These are phyloP conservation scores for Cubamyces lactineus DNA, from an alignment of 768 basidiomycete species.

Conservation along the genomic window DNA sequence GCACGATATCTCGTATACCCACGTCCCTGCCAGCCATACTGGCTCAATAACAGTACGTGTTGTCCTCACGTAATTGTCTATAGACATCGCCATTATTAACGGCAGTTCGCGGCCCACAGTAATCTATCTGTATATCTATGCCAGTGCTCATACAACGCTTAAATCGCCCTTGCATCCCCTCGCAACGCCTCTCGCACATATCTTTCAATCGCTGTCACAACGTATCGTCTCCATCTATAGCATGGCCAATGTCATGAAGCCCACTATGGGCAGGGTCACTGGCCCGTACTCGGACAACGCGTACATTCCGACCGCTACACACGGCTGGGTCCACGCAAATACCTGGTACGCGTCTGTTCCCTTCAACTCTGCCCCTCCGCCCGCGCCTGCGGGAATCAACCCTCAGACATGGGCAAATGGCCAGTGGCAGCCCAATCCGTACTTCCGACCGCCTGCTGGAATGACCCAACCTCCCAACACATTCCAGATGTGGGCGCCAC, in stretches of 20 bases:
- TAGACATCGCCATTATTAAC: not conserved
- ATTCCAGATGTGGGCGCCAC: conserved; percentile 31
- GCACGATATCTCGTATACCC: not conserved
- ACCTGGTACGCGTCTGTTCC: conserved; percentile 17
- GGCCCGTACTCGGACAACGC: conserved; percentile 2
- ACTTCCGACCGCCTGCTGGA: conserved; percentile 24
- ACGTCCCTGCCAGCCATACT: conserved; percentile 6
- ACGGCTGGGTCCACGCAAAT: conserved; percentile 23
- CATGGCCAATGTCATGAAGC: conserved; percentile 24
- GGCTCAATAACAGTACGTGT: conserved; percentile 16
- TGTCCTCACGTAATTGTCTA: not conserved
- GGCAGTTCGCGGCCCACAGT: not conserved
- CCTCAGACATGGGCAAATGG: conserved; percentile 48
- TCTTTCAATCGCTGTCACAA: not conserved
- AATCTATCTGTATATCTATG: conserved; percentile 29
- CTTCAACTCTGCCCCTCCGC: conserved; percentile 48
- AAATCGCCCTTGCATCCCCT: conserved; percentile 11
- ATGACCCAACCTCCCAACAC: conserved; percentile 12
- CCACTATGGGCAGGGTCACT: not conserved
- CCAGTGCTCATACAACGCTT: conserved; percentile 20
- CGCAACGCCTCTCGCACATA: conserved; percentile 22
- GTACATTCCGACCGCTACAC: conserved; percentile 12
- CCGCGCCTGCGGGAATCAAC: conserved; percentile 53
- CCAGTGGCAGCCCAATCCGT: conserved; percentile 43
- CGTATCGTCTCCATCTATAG: not conserved